A percentile compares a stretch with the other conserved stretches of the same genome.
These are phyloP conservation scores for Pyricularia sp. DNA, from an alignment of 2,329 filamentous ascomycete genomes.

Conservation along the genomic window DNA sequence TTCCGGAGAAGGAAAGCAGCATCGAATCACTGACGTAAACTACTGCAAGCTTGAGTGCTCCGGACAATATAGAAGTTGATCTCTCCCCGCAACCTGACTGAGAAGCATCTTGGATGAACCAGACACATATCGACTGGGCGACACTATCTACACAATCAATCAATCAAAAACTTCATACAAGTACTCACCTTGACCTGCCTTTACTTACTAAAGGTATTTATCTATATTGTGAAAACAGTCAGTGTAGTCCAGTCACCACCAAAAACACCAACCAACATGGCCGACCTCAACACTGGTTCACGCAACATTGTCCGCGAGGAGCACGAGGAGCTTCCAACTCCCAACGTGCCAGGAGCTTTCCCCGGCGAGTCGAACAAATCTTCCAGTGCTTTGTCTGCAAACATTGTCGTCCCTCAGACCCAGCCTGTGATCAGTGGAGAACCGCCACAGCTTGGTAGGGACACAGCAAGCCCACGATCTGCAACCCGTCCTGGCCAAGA, in stretches of 20 bases:
- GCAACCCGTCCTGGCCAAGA: neutral
- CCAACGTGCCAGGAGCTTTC: neutral
- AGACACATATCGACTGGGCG: neutral
- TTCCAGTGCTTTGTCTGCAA: neutral
- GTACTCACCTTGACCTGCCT: neutral
- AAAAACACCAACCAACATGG: neutral
- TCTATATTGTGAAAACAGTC: neutral
- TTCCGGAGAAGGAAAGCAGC: neutral
- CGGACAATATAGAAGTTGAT: neutral
- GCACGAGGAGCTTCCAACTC: neutral
- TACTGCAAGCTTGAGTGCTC: neutral
- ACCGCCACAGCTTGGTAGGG: neutral
- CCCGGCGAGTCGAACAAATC: neutral
- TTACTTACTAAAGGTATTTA: neutral
- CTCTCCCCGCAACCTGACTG: neutral
- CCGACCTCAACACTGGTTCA: conserved; percentile 2
- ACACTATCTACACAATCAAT: neutral
- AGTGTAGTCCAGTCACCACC: neutral
- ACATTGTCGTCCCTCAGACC: neutral
- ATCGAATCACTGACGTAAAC: neutral
- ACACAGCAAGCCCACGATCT: neutral
- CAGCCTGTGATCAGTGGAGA: neutral
- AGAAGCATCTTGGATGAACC: neutral
- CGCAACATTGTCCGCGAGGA: neutral
- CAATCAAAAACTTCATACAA: too few species aligned